A percentile compares a stretch with the other conserved stretches of the same genome.
Conservation (phyloP, 495 filamentous ascomycete genomes). For the Lasiosphaeria hispida region DNA sequence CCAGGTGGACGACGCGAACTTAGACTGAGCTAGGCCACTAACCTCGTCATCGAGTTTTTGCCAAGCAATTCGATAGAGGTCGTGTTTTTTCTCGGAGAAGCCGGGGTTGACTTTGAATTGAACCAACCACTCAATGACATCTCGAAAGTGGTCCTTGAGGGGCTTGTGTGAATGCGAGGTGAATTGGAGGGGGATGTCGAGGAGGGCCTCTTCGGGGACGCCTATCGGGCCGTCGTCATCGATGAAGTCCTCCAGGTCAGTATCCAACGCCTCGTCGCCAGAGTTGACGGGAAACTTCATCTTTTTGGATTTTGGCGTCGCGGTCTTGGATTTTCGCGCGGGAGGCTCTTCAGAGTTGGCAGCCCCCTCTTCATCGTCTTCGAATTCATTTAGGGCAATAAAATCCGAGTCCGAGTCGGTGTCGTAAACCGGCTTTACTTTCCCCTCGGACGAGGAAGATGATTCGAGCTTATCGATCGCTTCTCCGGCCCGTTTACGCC, state of each 20-base stretch:
- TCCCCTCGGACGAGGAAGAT: conserved; percentile 28
- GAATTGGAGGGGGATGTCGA: conserved; percentile 68
- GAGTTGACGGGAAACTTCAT: conserved; percentile 23
- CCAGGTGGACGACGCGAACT: conserved; percentile 75
- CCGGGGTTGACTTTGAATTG: conserved; percentile 68
- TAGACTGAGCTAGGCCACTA: conserved; percentile 62
- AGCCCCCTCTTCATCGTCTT: conserved; percentile 44
- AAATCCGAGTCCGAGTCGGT: conserved; percentile 33
- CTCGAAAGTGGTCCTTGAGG: conserved; percentile 72
- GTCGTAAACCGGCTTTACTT: conserved; percentile 40
- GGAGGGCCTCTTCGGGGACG: conserved; percentile 45
- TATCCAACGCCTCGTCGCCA: conserved; percentile 36
- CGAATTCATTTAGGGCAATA: conserved; percentile 42
- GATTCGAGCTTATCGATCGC: conserved; percentile 43
- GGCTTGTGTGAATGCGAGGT: conserved; percentile 64
- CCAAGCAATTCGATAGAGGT: conserved; percentile 69
- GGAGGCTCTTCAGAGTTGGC: conserved; percentile 20
- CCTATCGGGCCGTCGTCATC: conserved; percentile 67
- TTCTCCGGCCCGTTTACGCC: conserved; percentile 52
- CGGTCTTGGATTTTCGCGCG: background rate
- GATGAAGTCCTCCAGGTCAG: conserved; percentile 71
- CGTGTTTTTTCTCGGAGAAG: conserved; percentile 56
- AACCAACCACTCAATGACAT: conserved; percentile 81
- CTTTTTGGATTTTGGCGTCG: conserved; percentile 15
- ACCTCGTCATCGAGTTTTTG: conserved; percentile 72